Conservation (phyloP, 441 rosid genomes). For the Erysimum cheiri region DNA sequence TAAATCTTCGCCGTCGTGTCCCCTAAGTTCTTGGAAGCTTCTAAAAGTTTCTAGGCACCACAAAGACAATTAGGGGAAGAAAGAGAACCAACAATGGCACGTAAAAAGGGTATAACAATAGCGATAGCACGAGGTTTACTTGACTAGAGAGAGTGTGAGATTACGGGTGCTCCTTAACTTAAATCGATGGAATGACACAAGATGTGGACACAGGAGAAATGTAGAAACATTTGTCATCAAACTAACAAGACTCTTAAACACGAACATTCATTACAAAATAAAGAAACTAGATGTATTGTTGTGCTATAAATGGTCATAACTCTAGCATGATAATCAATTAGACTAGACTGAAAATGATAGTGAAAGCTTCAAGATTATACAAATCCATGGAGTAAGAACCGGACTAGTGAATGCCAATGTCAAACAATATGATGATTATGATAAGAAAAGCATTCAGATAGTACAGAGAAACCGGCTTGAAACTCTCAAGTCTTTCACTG, state of each 20-base stretch:
- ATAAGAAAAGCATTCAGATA: background rate
- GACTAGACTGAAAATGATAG: background rate
- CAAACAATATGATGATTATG: background rate
- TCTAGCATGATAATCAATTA: background rate
- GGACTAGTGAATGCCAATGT: background rate
- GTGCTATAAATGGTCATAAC: background rate
- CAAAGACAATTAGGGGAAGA: constrained; percentile 37
- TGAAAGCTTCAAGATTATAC: background rate
- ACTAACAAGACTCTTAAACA: background rate
- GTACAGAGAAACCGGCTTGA: background rate
- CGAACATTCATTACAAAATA: background rate
- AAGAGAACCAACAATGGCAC: background rate
- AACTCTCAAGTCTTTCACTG: background rate
- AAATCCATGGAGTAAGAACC: background rate
- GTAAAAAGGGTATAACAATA: background rate
- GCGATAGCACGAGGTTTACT: constrained; percentile 52
- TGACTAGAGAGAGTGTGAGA: background rate
- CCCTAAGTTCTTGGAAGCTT: constrained; percentile 33
- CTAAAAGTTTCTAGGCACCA: background rate
- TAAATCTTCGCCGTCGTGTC: too few relatives aligned
- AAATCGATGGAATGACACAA: too few relatives aligned
- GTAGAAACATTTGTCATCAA: constrained; percentile 15
- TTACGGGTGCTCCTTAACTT: background rate
- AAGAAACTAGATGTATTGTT: background rate
- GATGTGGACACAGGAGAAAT: background rate